Conservation (phyloP, 139 green algal genomes). For the Chlamydomonas sp. region DNA sequence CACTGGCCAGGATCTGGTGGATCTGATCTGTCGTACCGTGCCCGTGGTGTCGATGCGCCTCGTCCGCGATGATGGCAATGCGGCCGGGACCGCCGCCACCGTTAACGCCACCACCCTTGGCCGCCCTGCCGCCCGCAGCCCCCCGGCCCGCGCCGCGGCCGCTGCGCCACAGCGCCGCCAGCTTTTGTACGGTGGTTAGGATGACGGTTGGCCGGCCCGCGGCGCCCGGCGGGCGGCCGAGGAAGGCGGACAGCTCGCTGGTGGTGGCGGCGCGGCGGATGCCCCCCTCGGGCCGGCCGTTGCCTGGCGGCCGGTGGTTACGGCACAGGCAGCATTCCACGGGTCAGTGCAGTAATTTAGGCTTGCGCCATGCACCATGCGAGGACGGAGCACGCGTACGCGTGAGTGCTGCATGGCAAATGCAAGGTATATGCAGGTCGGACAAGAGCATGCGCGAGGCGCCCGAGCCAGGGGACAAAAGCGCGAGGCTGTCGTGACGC, state of each 20-base stretch:
- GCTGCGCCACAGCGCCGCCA: conserved; percentile 37
- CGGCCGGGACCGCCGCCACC: background rate
- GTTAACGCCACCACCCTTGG: background rate
- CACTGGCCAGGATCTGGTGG: conserved; percentile 31
- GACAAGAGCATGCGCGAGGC: no score
- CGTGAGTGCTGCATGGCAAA: no score
- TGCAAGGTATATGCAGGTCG: no score
- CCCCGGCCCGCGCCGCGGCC: background rate
- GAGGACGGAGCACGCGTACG: no score
- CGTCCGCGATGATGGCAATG: conserved; percentile 57
- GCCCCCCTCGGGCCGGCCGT: background rate
- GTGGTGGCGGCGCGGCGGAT: conserved; percentile 16
- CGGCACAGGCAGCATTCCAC: no score
- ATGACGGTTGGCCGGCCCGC: conserved; percentile 2
- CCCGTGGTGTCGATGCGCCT: conserved; percentile 60
- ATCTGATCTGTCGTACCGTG: conserved; percentile 46
- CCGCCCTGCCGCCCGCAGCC: background rate
- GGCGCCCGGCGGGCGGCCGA: background rate
- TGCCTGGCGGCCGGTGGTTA: background rate
- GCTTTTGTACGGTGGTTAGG: conserved; percentile 55
- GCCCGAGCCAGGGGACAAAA: no score
- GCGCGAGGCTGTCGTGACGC: no score
- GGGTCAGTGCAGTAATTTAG: no score
- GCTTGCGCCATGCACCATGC: no score
- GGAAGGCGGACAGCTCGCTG: conserved; percentile 28